These are phyloP conservation scores for Coemansia aciculifera DNA, from an alignment of 192 early-diverging fungal species.

Conservation along the genomic window DNA sequence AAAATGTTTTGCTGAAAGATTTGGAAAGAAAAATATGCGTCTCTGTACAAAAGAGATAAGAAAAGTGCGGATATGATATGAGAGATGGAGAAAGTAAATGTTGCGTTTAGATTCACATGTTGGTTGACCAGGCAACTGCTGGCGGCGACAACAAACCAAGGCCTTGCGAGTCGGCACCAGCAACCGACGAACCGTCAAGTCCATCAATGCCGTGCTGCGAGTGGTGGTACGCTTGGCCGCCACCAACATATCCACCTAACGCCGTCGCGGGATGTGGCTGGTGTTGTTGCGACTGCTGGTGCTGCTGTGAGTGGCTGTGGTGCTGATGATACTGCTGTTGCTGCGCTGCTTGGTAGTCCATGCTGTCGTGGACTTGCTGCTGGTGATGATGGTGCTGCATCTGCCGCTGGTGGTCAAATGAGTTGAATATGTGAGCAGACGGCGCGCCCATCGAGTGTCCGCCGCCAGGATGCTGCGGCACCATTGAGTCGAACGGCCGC, in stretches of 20 bases:
- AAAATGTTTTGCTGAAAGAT: background rate
- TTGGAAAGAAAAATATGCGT: slow-evolving; percentile 8
- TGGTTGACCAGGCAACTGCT: slow-evolving; percentile 48
- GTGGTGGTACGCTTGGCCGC: slow-evolving; percentile 49
- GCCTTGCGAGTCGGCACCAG: slow-evolving; percentile 40
- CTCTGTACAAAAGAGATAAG: slow-evolving; percentile 44
- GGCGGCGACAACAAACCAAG: slow-evolving; percentile 53
- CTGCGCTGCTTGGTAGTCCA: slow-evolving; percentile 20
- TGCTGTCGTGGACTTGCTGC: slow-evolving; percentile 14
- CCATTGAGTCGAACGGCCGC: slow-evolving; percentile 46
- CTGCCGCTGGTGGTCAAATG: slow-evolving; percentile 44
- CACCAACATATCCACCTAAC: slow-evolving; percentile 36
- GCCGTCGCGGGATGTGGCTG: slow-evolving; percentile 21
- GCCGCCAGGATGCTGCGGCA: slow-evolving; percentile 27
- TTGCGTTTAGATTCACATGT: slow-evolving; percentile 32
- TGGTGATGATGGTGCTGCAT: slow-evolving; percentile 18
- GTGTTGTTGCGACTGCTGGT: slow-evolving; percentile 19
- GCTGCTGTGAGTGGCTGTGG: slow-evolving; percentile 24
- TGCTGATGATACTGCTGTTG: slow-evolving; percentile 37
- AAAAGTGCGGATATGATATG: background rate
- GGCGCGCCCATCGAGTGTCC: slow-evolving; percentile 31
- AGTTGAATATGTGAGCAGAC: slow-evolving; percentile 41
- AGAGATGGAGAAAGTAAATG: background rate
- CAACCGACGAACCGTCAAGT: slow-evolving; percentile 33
- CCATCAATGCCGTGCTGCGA: slow-evolving; percentile 46